phyloP scores from a whole-genome alignment of 371 early-diverging fungal species.

The Mucor piriformis region DNA sequence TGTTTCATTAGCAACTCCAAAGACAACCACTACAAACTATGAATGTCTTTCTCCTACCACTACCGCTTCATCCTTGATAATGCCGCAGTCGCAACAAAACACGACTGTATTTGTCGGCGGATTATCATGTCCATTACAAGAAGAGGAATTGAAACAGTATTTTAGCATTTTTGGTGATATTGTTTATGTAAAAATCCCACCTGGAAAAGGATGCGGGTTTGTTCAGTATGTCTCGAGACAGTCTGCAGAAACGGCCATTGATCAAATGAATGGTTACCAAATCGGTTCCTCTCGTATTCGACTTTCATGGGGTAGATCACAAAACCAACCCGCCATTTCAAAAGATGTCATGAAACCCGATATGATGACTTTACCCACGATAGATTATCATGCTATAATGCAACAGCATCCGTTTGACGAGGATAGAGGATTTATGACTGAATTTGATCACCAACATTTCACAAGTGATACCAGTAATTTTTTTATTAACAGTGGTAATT shows the following conservation, averaged over 20 bases:
- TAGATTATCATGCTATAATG: background rate
- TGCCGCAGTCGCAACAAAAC: slow-evolving; percentile 12
- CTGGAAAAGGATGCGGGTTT: slow-evolving; percentile 93
- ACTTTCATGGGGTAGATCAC: slow-evolving; percentile 84
- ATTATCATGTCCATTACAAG: slow-evolving; percentile 72
- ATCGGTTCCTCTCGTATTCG: slow-evolving; percentile 84
- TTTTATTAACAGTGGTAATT: background rate
- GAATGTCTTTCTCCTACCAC: slow-evolving; percentile 7
- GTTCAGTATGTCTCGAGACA: slow-evolving; percentile 82
- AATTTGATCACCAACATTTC: background rate
- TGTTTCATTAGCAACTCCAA: slow-evolving; percentile 84
- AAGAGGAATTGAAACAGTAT: slow-evolving; percentile 78
- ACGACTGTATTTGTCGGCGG: slow-evolving; percentile 96
- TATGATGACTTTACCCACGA: background rate
- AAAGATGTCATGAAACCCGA: no score
- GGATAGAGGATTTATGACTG: slow-evolving; percentile 1
- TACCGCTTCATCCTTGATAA: slow-evolving; percentile 2
- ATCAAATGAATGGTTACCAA: slow-evolving; percentile 81
- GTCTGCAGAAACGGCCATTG: slow-evolving; percentile 86
- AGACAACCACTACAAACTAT: slow-evolving; percentile 43
- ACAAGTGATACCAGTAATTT: no score
- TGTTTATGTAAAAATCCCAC: slow-evolving; percentile 87
- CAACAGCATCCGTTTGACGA: slow-evolving; percentile 3
- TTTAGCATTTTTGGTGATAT: slow-evolving; percentile 91
- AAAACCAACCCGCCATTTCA: slow-evolving; percentile 10